These are phyloP conservation scores for Amborella trichopoda DNA, from an alignment of 164 flowering plant species.

Conservation along the genomic window DNA sequence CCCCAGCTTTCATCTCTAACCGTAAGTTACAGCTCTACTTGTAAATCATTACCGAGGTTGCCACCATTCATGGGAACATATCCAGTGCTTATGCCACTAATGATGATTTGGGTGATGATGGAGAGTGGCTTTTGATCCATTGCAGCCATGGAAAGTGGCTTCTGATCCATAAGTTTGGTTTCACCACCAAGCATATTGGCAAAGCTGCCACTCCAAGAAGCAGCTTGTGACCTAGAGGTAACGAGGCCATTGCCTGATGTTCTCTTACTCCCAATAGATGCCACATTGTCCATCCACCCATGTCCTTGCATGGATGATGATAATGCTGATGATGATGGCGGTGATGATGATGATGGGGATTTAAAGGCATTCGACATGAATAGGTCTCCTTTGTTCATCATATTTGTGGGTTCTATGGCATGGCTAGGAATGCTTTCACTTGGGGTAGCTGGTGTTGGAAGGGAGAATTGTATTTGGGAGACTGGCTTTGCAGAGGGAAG, in stretches of 20 bases:
- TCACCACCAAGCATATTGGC: slow-evolving; percentile 14
- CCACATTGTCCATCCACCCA: slow-evolving; percentile 62
- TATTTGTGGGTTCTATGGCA: slow-evolving; percentile 16
- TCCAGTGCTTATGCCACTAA: slow-evolving; percentile 6
- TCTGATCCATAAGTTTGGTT: slow-evolving; percentile 16
- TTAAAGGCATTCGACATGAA: slow-evolving; percentile 18
- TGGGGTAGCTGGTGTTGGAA: slow-evolving; percentile 44
- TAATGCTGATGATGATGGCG: slow-evolving; percentile 13
- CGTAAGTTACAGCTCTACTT: slow-evolving; percentile 13
- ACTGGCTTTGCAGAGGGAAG: slow-evolving; percentile 47
- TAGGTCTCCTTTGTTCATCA: slow-evolving; percentile 20
- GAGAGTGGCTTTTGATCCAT: slow-evolving; percentile 31
- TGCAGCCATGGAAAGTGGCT: slow-evolving; percentile 32
- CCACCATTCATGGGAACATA: slow-evolving; percentile 16
- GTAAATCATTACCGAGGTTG: slow-evolving; percentile 13
- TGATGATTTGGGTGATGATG: slow-evolving; percentile 25
- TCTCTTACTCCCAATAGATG: slow-evolving; percentile 8
- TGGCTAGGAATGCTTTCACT: slow-evolving; percentile 13
- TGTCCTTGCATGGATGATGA: slow-evolving; percentile 38
- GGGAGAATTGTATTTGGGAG: slow-evolving; percentile 44
- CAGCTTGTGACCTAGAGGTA: slow-evolving; percentile 44
- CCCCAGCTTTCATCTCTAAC: no score
- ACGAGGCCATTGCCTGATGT: slow-evolving; percentile 5
- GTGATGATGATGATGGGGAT: slow-evolving; percentile 21
- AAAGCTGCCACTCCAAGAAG: slow-evolving; percentile 73